Conservation (phyloP, 495 filamentous ascomycete genomes). For the Podospora tetraspora region DNA sequence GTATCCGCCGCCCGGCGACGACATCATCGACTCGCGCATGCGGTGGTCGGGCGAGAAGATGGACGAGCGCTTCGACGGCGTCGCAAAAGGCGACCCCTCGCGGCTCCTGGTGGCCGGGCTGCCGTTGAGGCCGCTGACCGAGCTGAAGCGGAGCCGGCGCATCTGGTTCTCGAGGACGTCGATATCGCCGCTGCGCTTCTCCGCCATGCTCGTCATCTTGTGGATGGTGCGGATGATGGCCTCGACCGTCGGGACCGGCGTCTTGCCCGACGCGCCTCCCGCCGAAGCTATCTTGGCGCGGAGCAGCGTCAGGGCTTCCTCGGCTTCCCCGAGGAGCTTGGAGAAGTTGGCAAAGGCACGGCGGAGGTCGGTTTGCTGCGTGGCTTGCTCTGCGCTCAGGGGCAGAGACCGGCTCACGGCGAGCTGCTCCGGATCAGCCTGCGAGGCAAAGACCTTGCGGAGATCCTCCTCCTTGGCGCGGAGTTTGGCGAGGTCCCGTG, state of each 20-base stretch:
- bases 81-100: slow-evolving; percentile 56
- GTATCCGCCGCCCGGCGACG: slow-evolving; percentile 42
- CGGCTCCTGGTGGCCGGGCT: slow-evolving; percentile 40
- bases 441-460: slow-evolving; percentile 59
- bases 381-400: slow-evolving; percentile 74
- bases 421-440: slow-evolving; percentile 55
- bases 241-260: slow-evolving; percentile 71
- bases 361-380: slow-evolving; percentile 77
- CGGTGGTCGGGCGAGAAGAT: slow-evolving; percentile 53
- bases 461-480: slow-evolving; percentile 67
- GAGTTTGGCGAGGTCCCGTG: slow-evolving; percentile 61
- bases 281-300: slow-evolving; percentile 67
- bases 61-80: slow-evolving; percentile 51
- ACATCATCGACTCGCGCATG: slow-evolving; percentile 43
- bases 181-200: slow-evolving; percentile 78
- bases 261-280: slow-evolving; percentile 38
- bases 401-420: slow-evolving; percentile 58
- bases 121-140: slow-evolving; percentile 26
- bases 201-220: slow-evolving; percentile 88
- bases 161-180: slow-evolving; percentile 85
- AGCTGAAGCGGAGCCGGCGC: slow-evolving; percentile 58
- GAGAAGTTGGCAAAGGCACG: slow-evolving; percentile 62
- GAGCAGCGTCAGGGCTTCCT: slow-evolving; percentile 76
- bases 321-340: slow-evolving; percentile 67
- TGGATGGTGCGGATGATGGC: slow-evolving; percentile 83